A percentile compares a stretch with the other conserved stretches of the same genome.
These are phyloP conservation scores for Kitagawia praeruptora DNA, from an alignment of 129 eudicot species.

Conservation along the genomic window DNA sequence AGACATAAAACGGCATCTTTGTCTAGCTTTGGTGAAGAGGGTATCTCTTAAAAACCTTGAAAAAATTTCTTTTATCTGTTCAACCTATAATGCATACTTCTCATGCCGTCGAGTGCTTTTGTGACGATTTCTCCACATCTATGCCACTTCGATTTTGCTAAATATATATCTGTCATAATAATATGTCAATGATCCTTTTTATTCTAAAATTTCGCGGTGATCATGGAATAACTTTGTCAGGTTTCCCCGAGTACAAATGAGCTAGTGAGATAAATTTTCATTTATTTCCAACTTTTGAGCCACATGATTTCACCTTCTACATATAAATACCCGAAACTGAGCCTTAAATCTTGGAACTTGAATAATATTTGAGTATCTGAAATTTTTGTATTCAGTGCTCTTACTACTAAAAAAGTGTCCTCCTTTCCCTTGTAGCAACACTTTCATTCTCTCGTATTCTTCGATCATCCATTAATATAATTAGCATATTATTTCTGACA, in stretches of 20 bases:
- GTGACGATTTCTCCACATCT: neutral
- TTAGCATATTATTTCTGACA: neutral
- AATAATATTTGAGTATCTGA: neutral
- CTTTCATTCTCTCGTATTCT: neutral
- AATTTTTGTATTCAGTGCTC: neutral
- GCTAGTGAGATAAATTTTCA: neutral
- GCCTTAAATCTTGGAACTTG: neutral
- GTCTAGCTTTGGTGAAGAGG: slow-evolving; percentile 87
- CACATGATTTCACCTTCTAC: neutral
- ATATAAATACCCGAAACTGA: neutral
- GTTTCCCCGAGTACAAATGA: neutral
- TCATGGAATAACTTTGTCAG: neutral
- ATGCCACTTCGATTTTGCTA: neutral
- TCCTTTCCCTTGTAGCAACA: neutral
- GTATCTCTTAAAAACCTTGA: slow-evolving; percentile 27
- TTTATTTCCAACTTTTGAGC: neutral
- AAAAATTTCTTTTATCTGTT: neutral
- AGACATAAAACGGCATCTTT: slow-evolving; percentile 94
- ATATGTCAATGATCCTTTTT: neutral
- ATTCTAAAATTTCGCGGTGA: neutral
- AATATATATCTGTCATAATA: neutral
- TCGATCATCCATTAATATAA: neutral
- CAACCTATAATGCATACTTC: neutral
- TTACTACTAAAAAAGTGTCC: neutral
- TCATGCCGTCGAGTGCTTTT: neutral